A percentile compares a stretch with the other conserved stretches of the same genome.
Conservation (phyloP, 2,329 filamentous ascomycete species). For the Dothidotthia symphoricarpi region DNA sequence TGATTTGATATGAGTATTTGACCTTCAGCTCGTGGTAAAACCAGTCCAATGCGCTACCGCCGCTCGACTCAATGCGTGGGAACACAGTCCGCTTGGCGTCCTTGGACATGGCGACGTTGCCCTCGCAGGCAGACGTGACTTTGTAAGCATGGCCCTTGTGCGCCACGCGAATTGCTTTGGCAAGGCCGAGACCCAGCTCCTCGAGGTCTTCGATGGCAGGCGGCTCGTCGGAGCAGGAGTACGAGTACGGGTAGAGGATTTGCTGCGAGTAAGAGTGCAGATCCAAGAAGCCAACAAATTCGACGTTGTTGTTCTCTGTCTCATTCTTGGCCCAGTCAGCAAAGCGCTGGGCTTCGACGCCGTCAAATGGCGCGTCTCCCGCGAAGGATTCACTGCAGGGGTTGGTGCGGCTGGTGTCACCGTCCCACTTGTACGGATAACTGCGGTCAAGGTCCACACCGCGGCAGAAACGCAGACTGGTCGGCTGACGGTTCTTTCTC, state of each 20-base stretch:
- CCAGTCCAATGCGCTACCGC: conserved; percentile 88
- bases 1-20: conserved; percentile 88
- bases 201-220: conserved; percentile 89
- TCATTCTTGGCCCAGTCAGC: conserved; percentile 82
- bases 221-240: conserved; percentile 73
- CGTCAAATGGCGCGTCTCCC: conserved; percentile 79
- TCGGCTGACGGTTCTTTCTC: conserved; percentile 90
- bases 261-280: conserved; percentile 95
- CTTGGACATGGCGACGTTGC: conserved; percentile 56
- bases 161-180: conserved; percentile 82
- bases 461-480: conserved; percentile 75
- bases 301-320: conserved; percentile 65
- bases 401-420: conserved; percentile 61
- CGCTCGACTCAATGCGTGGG: conserved; percentile 67
- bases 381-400: conserved; percentile 91
- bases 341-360: conserved; percentile 71
- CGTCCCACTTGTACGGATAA: conserved; percentile 83
- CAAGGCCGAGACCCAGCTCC: conserved; percentile 82
- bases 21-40: conserved; percentile 87
- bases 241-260: conserved; percentile 88
- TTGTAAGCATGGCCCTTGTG: conserved; percentile 66
- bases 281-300: conserved; percentile 83
- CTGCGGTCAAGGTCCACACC: conserved; percentile 87
- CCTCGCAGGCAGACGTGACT: conserved; percentile 83
- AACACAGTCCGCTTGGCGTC: conserved; percentile 38